Conservation (phyloP, 495 filamentous ascomycete genomes). For the Penicillium coffeae region DNA sequence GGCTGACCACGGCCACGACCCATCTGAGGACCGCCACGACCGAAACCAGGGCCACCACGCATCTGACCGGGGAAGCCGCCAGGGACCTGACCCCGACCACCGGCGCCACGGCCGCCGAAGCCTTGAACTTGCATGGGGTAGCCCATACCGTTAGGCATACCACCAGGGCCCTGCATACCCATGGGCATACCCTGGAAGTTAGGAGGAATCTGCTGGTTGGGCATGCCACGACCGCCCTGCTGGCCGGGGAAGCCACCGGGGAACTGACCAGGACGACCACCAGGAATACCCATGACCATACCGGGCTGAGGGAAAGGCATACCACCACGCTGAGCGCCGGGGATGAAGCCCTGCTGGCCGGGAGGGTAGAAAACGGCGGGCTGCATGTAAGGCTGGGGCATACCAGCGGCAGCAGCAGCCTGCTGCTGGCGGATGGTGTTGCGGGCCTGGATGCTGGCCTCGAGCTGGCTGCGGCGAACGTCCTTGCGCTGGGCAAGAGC, state of each 20-base stretch:
- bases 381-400: conserved; percentile 84
- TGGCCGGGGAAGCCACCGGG: conserved; percentile 72
- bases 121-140: conserved; percentile 55
- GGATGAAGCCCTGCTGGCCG: conserved; percentile 80
- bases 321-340: conserved; percentile 66
- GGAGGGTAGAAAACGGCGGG: conserved; percentile 83
- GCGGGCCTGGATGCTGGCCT: conserved; percentile 98
- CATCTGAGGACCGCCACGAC: conserved; percentile 51
- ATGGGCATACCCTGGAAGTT: conserved; percentile 79
- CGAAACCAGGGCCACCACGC: conserved; percentile 64
- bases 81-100: conserved; percentile 71
- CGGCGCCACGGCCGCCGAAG: conserved; percentile 64
- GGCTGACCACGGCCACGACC: conserved; percentile 47
- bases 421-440: conserved; percentile 99
- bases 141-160: conserved; percentile 51
- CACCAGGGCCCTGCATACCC: conserved; percentile 62
- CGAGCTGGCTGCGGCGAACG: conserved; percentile 96
- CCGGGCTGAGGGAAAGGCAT: conserved; percentile 83
- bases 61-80: conserved; percentile 69
- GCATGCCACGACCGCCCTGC: conserved; percentile 78
- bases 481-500: conserved; percentile 99
- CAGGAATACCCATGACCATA: conserved; percentile 81
- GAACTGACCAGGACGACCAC: conserved; percentile 78
- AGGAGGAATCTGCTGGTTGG: conserved; percentile 73
- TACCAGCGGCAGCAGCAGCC: conserved; percentile 85